A percentile compares a stretch with the other conserved stretches of the same genome.
phyloP scores from a whole-genome alignment of 495 filamentous ascomycete genomes.

The Rhypophila decipiens region DNA sequence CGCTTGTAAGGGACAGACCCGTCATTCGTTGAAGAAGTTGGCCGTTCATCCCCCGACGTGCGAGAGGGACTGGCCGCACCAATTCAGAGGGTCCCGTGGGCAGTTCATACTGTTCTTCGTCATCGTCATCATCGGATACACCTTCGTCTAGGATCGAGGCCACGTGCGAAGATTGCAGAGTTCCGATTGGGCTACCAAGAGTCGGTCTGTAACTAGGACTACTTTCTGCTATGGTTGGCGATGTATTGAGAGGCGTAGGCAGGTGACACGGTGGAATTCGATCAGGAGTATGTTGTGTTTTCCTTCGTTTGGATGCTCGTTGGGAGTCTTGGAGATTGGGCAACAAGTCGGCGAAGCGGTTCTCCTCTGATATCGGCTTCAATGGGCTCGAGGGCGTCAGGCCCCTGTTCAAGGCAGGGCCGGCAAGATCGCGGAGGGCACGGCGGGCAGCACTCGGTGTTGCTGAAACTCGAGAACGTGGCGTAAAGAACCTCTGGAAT shows the following conservation, averaged over 20 bases:
- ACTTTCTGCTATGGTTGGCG: conserved; percentile 17
- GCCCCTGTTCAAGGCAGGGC: conserved; percentile 54
- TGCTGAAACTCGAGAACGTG: conserved; percentile 42
- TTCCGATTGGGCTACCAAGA: conserved; percentile 32
- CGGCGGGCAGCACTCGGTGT: conserved; percentile 50
- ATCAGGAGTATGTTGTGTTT: conserved; percentile 25
- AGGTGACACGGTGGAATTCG: conserved; percentile 12
- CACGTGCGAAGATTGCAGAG: conserved; percentile 22
- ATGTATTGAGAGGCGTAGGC: conserved; percentile 21
- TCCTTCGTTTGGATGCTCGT: conserved; percentile 33
- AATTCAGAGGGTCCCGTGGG: not conserved
- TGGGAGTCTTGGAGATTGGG: conserved; percentile 11
- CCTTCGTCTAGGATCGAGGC: conserved; percentile 20
- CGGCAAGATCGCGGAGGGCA: conserved; percentile 65
- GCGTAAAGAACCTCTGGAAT: conserved; percentile 81
- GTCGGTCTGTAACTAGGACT: conserved; percentile 17
- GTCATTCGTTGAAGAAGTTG: conserved; percentile 37
- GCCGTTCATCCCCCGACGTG: conserved; percentile 32
- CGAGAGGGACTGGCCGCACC: conserved; percentile 23
- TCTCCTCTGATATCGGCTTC: conserved; percentile 29
- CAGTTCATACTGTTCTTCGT: conserved; percentile 11
- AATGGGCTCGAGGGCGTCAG: conserved; percentile 42
- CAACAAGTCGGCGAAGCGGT: conserved; percentile 20
- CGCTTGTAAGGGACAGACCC: conserved; percentile 30
- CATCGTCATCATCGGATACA: conserved; percentile 24